These are phyloP conservation scores for Hanseniaspora jakobsenii DNA, from an alignment of 805 yeast genomes.

Conservation along the genomic window DNA sequence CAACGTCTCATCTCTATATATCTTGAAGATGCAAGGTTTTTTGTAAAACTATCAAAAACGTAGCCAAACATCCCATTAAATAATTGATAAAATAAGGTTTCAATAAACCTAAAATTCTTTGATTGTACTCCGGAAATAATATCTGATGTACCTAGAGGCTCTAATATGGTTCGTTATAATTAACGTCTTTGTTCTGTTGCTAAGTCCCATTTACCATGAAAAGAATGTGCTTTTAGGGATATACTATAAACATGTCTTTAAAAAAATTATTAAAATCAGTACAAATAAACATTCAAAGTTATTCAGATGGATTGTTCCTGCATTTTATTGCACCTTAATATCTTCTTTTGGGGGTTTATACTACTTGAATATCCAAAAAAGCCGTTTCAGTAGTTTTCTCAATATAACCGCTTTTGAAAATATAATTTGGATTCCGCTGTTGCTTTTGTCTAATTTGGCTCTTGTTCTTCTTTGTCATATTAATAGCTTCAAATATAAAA, in stretches of 20 bases:
- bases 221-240: constrained; percentile 18
- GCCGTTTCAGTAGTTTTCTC: too few species aligned
- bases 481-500: constrained; percentile 18
- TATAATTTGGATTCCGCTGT: constrained; percentile 20
- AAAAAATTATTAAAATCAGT: constrained; percentile 22
- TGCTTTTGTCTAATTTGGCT: constrained; percentile 18
- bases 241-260: constrained; percentile 23
- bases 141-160: too few species aligned
- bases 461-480: constrained; percentile 21
- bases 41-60: too few species aligned
- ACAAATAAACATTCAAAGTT: constrained; percentile 22
- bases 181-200: background rate
- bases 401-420: constrained; percentile 17
- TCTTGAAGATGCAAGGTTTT: too few species aligned
- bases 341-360: background rate
- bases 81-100: too few species aligned
- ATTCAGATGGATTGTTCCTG: constrained; percentile 23
- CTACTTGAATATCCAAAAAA: background rate
- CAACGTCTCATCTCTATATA: too few species aligned
- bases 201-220: constrained; percentile 8
- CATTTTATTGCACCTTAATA: constrained; percentile 23
- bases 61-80: too few species aligned
- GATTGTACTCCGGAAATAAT: background rate
- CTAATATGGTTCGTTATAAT: background rate
- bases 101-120: background rate